Evolutionary conservation across 2,329 filamentous ascomycete genomes (phyloP).

Genomic region (Alternaria ethzedia): DNA sequence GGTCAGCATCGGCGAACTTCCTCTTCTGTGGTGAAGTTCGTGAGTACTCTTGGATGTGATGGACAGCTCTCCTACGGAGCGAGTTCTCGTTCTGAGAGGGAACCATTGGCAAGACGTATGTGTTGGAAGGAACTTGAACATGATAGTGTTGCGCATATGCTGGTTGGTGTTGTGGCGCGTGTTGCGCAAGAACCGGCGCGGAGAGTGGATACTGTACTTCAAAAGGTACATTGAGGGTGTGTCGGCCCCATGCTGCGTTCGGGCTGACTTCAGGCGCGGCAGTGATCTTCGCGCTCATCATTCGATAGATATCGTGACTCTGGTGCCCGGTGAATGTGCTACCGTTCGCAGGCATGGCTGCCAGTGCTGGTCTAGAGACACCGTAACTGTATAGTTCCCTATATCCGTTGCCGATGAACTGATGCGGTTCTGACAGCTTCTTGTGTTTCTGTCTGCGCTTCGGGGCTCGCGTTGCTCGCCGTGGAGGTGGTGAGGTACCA

Average conservation of each 20-base stretch:
- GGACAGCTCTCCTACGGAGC: conserved; percentile 22
- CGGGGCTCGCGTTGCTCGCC: neutral
- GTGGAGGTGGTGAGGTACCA: conserved; percentile 1
- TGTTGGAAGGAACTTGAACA: neutral
- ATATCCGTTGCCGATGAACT: conserved; percentile 16
- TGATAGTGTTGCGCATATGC: conserved; percentile 3
- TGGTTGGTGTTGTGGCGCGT: neutral
- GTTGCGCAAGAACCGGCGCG: conserved; percentile 4
- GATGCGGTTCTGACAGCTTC: conserved; percentile 9
- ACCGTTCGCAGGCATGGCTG: conserved; percentile 8
- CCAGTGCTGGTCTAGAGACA: conserved; percentile 5
- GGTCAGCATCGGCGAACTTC: conserved; percentile 10
- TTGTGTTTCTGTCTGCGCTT: neutral
- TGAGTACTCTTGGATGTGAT: conserved; percentile 21
- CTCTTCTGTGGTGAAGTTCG: conserved; percentile 10
- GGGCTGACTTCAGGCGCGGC: neutral
- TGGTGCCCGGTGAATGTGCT: conserved; percentile 20
- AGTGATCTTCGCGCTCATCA: conserved; percentile 16
- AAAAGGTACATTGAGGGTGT: conserved; percentile 6
- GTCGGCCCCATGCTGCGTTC: neutral
- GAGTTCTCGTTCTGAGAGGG: conserved; percentile 13
- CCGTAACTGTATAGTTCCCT: conserved; percentile 14
- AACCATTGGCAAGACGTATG: neutral
- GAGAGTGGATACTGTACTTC: conserved; percentile 1
- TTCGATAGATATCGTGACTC: conserved; percentile 22